Evolutionary conservation across 2,329 filamentous ascomycete genomes (phyloP).

Genomic region (Colletotrichum truncatum): DNA sequence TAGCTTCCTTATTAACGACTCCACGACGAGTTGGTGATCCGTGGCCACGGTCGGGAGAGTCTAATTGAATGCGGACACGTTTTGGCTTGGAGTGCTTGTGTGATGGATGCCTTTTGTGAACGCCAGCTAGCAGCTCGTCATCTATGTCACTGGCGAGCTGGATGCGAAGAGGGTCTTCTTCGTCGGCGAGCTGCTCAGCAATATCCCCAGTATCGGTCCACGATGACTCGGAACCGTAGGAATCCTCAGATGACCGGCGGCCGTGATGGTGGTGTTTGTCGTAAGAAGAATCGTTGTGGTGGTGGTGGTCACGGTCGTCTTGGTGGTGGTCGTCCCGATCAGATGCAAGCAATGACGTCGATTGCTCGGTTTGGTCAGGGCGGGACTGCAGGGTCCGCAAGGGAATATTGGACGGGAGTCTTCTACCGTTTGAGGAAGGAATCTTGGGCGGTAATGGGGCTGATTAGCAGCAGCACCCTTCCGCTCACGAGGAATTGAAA

Average conservation of each 20-base stretch:
- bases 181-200: conserved; percentile 87
- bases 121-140: conserved; percentile 65
- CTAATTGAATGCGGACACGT: conserved; percentile 74
- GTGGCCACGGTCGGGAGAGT: conserved; percentile 48
- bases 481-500: conserved; percentile 50
- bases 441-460: conserved; percentile 84
- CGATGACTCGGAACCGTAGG: conserved; percentile 72
- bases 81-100: conserved; percentile 57
- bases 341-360: conserved; percentile 56
- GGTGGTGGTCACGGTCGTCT: conserved; percentile 49
- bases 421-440: conserved; percentile 75
- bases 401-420: conserved; percentile 86
- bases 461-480: conserved; percentile 79
- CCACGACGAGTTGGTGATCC: conserved; percentile 48
- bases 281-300: conserved; percentile 47
- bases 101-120: conserved; percentile 54
- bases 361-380: conserved; percentile 46
- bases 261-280: conserved; percentile 55
- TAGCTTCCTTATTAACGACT: conserved; percentile 76
- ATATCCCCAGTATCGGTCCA: conserved; percentile 97
- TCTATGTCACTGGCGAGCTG: conserved; percentile 74
- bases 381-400: conserved; percentile 74
- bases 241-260: conserved; percentile 58
- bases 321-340: conserved; percentile 44
- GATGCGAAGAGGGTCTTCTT: conserved; percentile 83